These are phyloP conservation scores for Geotrichum phurueaensis DNA, from an alignment of 1,139 yeast genomes.

Conservation along the genomic window DNA sequence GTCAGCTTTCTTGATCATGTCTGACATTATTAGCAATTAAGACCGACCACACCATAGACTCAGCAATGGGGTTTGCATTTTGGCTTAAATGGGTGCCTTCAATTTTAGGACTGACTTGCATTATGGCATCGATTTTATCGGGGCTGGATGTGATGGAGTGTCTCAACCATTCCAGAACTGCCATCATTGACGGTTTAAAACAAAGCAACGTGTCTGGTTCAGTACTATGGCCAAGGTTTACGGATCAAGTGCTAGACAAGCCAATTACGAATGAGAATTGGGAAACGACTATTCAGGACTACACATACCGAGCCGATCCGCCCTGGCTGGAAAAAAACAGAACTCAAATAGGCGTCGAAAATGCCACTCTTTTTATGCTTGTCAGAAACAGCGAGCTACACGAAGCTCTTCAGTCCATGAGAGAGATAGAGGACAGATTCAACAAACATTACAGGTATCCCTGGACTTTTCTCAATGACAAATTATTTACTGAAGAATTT, in stretches of 20 bases:
- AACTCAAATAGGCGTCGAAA: conserved; percentile 44
- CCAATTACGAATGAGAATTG: conserved; percentile 1
- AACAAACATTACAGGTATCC: conserved; percentile 69
- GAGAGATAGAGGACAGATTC: conserved; percentile 59
- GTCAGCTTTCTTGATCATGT: not conserved
- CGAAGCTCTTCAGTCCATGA: conserved; percentile 58
- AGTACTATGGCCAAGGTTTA: not conserved
- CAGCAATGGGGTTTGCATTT: not conserved
- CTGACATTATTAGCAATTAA: not conserved
- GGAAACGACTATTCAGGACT: conserved; percentile 4
- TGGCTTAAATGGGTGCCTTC: conserved; percentile 7
- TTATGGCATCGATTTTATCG: not conserved
- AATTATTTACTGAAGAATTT: conserved; percentile 55
- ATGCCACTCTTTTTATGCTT: conserved; percentile 65
- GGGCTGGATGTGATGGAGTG: not conserved
- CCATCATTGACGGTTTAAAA: not conserved
- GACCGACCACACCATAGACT: not conserved
- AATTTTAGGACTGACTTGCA: conserved; percentile 1
- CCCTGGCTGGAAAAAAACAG: conserved; percentile 28
- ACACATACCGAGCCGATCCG: conserved; percentile 25
- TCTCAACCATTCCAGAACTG: not conserved
- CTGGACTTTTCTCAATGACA: conserved; percentile 72
- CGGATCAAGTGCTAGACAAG: not conserved
- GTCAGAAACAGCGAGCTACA: conserved; percentile 62
- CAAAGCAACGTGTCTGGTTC: not conserved